Conservation (phyloP, 495 filamentous ascomycete species). For the Peziza echinospora region DNA sequence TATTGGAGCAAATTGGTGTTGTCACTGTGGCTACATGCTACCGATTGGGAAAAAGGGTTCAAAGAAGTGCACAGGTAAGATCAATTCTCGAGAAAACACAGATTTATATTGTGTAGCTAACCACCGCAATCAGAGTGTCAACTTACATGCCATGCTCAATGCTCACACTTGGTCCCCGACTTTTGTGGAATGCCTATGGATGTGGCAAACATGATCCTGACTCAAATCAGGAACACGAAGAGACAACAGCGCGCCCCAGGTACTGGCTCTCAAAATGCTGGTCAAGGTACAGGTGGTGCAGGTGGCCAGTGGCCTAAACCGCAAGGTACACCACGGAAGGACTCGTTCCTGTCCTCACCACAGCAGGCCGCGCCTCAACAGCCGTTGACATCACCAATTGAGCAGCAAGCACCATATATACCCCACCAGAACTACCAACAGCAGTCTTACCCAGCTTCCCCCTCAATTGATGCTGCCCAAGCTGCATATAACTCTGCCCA, state of each 20-base stretch:
- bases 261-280: background rate
- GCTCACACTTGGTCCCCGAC: constrained; percentile 88
- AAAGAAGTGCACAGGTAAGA: constrained; percentile 68
- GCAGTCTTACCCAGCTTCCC: background rate
- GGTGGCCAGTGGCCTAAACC: background rate
- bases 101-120: no score
- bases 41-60: constrained; percentile 87
- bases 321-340: background rate
- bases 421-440: background rate
- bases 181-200: constrained; percentile 99
- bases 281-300: background rate
- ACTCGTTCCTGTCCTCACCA: background rate
- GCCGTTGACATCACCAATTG: background rate
- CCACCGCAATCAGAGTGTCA: constrained; percentile 45
- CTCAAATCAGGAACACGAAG: constrained; percentile 16
- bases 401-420: background rate
- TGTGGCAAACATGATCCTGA: constrained; percentile 75
- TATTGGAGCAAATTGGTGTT: constrained; percentile 97
- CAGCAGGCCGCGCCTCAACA: no score
- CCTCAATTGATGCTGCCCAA: background rate
- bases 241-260: constrained; percentile 1
- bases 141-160: constrained; percentile 76
- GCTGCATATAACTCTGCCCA: background rate
- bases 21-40: constrained; percentile 95
- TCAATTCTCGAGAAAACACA: background rate